Conservation (phyloP, 2,329 filamentous ascomycete species). For the Akanthomyces muscarius region DNA sequence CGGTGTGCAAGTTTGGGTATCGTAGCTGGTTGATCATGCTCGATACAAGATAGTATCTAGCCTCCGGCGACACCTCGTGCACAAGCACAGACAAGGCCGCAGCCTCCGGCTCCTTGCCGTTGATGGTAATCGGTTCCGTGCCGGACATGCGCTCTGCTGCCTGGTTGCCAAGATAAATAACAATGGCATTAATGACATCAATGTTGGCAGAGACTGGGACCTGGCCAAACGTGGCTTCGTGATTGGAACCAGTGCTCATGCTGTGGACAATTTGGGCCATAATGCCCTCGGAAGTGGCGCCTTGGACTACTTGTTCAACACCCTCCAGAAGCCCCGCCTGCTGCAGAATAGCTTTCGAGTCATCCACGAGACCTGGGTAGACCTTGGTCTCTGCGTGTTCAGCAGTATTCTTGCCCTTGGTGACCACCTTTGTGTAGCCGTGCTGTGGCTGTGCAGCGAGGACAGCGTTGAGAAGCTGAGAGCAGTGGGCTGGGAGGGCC, state of each 20-base stretch:
- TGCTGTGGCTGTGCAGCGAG: slow-evolving; percentile 76
- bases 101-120: slow-evolving; percentile 50
- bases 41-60: slow-evolving; percentile 77
- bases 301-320: slow-evolving; percentile 55
- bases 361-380: slow-evolving; percentile 60
- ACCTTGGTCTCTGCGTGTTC: slow-evolving; percentile 71
- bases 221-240: slow-evolving; percentile 62
- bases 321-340: slow-evolving; percentile 54
- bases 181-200: slow-evolving; percentile 71
- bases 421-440: slow-evolving; percentile 63
- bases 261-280: slow-evolving; percentile 73
- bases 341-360: slow-evolving; percentile 54
- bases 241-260: slow-evolving; percentile 57
- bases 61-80: slow-evolving; percentile 69
- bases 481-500: slow-evolving; percentile 76
- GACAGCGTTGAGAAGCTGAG: slow-evolving; percentile 84
- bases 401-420: slow-evolving; percentile 53
- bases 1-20: slow-evolving; percentile 82
- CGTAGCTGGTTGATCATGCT: slow-evolving; percentile 90
- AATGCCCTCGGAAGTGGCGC: slow-evolving; percentile 65
- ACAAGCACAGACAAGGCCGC: slow-evolving; percentile 72
- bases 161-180: slow-evolving; percentile 75
- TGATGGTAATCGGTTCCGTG: slow-evolving; percentile 51
- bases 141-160: slow-evolving; percentile 60
- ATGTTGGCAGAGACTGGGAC: slow-evolving; percentile 65